These are phyloP conservation scores for Nitzschia inconspicua DNA, from an alignment of 108 stramenopile species.

Conservation along the genomic window DNA sequence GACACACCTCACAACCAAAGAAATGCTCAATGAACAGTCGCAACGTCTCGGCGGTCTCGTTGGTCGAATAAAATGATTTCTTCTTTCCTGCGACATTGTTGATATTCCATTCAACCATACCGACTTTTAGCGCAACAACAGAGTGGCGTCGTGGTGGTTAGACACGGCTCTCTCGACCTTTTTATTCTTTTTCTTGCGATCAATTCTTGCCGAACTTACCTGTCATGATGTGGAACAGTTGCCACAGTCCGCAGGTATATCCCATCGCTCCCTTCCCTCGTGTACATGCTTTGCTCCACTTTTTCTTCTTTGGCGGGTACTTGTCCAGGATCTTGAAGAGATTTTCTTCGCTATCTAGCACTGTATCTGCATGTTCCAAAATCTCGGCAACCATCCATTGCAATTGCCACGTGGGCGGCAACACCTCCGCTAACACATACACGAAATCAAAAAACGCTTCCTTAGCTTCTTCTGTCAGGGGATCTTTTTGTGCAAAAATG, in stretches of 20 bases:
- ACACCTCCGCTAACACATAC: conserved; percentile 34
- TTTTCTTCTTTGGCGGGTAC: conserved; percentile 15
- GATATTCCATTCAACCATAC: conserved; percentile 73
- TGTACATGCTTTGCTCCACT: conserved; percentile 45
- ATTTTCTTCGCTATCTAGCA: conserved; percentile 30
- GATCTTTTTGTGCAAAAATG: conserved; percentile 51
- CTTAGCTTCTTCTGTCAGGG: conserved; percentile 28
- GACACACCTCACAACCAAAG: conserved; percentile 83
- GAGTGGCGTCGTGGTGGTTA: too few relatives aligned
- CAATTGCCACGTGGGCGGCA: conserved; percentile 61
- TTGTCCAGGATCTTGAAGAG: conserved; percentile 36
- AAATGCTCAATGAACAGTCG: conserved; percentile 64
- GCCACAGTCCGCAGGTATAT: conserved; percentile 87
- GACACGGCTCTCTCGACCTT: too few relatives aligned
- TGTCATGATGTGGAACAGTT: conserved; percentile 77
- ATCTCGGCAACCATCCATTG: conserved; percentile 38
- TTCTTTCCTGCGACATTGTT: conserved; percentile 7
- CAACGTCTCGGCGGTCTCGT: conserved; percentile 22
- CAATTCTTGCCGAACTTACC: too few relatives aligned
- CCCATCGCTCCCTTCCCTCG: conserved; percentile 34
- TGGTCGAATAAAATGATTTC: conserved; percentile 5
- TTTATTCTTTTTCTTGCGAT: too few relatives aligned
- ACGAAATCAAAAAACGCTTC: conserved; percentile 52
- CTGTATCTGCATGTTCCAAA: conserved; percentile 43
- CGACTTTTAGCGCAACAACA: conserved; percentile 22